phyloP scores from a whole-genome alignment of 805 yeast species.

The Kodamaea neixiangensis region DNA sequence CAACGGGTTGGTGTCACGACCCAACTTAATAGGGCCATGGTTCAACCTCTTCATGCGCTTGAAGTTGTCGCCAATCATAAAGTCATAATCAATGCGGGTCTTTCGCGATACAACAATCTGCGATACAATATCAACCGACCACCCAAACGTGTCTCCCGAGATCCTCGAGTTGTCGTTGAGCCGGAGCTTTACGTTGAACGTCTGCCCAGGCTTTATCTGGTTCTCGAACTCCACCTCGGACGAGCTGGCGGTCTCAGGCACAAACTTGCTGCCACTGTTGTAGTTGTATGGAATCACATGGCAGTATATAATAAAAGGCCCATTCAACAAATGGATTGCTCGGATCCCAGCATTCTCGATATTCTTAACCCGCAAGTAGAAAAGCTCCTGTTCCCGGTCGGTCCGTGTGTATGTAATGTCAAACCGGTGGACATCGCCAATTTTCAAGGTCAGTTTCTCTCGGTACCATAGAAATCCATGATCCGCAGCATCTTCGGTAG shows the following conservation, averaged over 20 bases:
- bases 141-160: conserved; percentile 24
- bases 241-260: conserved; percentile 21
- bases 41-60: conserved; percentile 34
- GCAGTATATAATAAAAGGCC: conserved; percentile 46
- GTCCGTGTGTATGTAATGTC: conserved; percentile 23
- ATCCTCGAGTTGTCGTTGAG: conserved; percentile 48
- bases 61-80: conserved; percentile 41
- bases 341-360: conserved; percentile 38
- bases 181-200: conserved; percentile 56
- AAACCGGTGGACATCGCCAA: conserved; percentile 44
- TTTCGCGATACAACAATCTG: conserved; percentile 41
- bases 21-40: conserved; percentile 19
- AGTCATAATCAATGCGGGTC: conserved; percentile 33
- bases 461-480: conserved; percentile 15
- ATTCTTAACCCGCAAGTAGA: conserved; percentile 42
- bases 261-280: conserved; percentile 25
- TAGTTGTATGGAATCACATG: conserved; percentile 44
- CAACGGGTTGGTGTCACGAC: neutral
- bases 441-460: conserved; percentile 33
- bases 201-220: conserved; percentile 67
- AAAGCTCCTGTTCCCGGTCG: conserved; percentile 7
- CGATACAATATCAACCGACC: conserved; percentile 43
- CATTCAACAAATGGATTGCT: conserved; percentile 43
- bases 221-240: conserved; percentile 39
- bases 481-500: neutral